Evolutionary conservation across 306 rosid genomes (phyloP).

Genomic region (Cicer chorassanicum): DNA sequence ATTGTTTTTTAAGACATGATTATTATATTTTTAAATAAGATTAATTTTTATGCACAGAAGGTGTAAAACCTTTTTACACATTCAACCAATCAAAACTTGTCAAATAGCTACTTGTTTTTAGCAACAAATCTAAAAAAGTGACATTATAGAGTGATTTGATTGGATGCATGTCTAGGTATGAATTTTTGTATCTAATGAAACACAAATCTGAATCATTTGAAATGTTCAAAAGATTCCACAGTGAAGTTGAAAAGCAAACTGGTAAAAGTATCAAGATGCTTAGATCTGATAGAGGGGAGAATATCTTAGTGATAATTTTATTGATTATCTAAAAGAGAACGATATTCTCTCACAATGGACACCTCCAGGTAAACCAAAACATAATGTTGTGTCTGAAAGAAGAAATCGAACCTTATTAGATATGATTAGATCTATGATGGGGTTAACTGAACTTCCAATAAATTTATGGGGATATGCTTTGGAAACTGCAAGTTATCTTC

Average conservation of each 20-base stretch:
- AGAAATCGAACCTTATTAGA: neutral
- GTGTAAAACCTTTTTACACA: too few species aligned
- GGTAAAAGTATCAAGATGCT: neutral
- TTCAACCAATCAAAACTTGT: too few species aligned
- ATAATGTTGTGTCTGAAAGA: neutral
- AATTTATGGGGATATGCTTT: constrained; percentile 18
- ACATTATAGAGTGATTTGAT: too few species aligned
- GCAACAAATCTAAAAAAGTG: too few species aligned
- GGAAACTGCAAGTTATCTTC: neutral
- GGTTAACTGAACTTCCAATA: neutral
- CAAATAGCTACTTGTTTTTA: too few species aligned
- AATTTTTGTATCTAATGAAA: neutral
- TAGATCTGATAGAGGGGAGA: neutral
- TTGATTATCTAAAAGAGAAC: neutral
- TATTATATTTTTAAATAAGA: too few species aligned
- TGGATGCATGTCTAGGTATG: neutral
- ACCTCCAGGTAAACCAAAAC: neutral
- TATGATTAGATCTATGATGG: constrained; percentile 7
- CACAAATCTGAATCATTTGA: neutral
- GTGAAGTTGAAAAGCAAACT: neutral
- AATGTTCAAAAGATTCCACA: neutral
- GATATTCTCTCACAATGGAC: neutral
- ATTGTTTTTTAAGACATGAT: too few species aligned
- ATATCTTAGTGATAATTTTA: neutral
- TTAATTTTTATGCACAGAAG: too few species aligned